Evolutionary conservation across 495 filamentous ascomycete species (phyloP).

Genomic region (Hypoxylon fragiforme): DNA sequence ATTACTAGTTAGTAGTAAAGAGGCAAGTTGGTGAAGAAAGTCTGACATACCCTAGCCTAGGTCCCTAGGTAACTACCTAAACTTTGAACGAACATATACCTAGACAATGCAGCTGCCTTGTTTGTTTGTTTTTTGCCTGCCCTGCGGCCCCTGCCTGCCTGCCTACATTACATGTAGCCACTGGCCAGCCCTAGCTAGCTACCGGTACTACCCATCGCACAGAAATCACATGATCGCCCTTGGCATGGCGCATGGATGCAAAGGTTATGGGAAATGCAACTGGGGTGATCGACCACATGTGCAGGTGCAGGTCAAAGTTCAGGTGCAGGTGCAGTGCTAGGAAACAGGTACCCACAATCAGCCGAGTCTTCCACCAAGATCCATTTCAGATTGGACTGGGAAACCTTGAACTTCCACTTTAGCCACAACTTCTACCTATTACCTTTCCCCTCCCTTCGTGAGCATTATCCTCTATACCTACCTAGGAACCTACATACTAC

Average conservation of each 20-base stretch:
- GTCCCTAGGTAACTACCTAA: neutral
- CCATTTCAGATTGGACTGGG: slow-evolving; percentile 11
- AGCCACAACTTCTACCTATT: neutral
- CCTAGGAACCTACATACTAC: too few species aligned
- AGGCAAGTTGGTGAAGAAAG: neutral
- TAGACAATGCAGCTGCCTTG: neutral
- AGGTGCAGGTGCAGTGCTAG: neutral
- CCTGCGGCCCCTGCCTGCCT: too few species aligned
- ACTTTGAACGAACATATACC: too few species aligned
- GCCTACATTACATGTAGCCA: too few species aligned
- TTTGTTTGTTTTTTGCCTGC: slow-evolving; percentile 3
- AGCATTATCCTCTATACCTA: neutral
- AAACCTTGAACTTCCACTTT: neutral
- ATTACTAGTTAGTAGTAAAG: neutral
- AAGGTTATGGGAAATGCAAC: slow-evolving; percentile 13
- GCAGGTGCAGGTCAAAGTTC: neutral
- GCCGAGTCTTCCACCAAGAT: slow-evolving; percentile 23
- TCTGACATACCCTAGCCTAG: too few species aligned
- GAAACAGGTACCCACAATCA: slow-evolving; percentile 3
- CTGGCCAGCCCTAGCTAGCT: neutral
- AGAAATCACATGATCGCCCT: slow-evolving; percentile 33
- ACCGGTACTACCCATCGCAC: neutral
- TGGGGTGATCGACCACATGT: slow-evolving; percentile 11
- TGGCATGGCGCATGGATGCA: slow-evolving; percentile 32
- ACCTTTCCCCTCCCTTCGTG: neutral